phyloP scores from a whole-genome alignment of 1,284 basidiomycete species.

The Gomphus bonarii region DNA sequence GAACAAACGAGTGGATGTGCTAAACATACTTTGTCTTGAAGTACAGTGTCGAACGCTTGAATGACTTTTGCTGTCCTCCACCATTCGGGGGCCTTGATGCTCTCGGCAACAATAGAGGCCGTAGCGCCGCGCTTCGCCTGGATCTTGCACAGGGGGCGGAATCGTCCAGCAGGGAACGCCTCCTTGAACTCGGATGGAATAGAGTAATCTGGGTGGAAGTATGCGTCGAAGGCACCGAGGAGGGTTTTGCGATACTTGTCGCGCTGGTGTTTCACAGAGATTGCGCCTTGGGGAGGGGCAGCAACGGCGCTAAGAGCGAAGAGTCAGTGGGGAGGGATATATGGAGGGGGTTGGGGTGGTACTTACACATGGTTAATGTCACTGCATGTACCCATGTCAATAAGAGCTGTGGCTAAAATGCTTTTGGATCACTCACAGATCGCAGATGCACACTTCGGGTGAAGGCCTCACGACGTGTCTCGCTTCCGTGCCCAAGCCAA shows the following conservation, averaged over 20 bases:
- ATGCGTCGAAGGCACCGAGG: constrained; percentile 69
- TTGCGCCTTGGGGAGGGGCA: constrained; percentile 67
- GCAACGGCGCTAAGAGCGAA: constrained; percentile 48
- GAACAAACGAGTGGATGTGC: constrained; percentile 1
- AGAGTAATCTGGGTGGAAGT: constrained; percentile 75
- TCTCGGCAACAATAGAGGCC: constrained; percentile 50
- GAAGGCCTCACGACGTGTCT: constrained; percentile 67
- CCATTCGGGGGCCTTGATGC: constrained; percentile 83
- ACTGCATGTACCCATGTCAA: constrained; percentile 24
- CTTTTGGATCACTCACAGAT: constrained; percentile 53
- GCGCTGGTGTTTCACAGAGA: constrained; percentile 73
- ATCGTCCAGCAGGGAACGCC: constrained; percentile 86
- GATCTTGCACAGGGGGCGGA: constrained; percentile 75
- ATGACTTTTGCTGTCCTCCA: constrained; percentile 87
- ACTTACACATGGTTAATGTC: constrained; percentile 82
- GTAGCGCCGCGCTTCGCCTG: constrained; percentile 72
- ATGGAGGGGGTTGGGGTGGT: neutral
- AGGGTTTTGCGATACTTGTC: constrained; percentile 78
- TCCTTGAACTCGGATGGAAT: constrained; percentile 89
- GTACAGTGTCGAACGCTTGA: constrained; percentile 79
- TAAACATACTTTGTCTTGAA: constrained; percentile 68
- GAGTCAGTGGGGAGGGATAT: neutral
- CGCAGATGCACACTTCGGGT: constrained; percentile 82
- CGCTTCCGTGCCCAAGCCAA: constrained; percentile 83
- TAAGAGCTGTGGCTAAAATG: constrained; percentile 8